Conservation (phyloP, 2,329 filamentous ascomycete genomes). For the Trichoderma sp. region DNA sequence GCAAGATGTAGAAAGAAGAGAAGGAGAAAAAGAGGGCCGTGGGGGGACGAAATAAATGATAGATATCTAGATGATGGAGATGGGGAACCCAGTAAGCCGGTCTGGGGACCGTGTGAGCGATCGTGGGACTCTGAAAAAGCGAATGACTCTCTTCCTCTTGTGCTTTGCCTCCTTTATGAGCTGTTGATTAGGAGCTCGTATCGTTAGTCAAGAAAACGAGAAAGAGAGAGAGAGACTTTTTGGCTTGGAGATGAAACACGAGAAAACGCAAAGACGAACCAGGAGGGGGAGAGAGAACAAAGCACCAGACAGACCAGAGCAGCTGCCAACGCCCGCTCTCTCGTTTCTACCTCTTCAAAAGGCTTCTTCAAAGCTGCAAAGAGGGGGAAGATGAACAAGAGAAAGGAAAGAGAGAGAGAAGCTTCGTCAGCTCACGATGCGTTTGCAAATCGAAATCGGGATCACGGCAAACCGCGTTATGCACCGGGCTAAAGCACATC, state of each 20-base stretch:
- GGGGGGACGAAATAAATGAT: neutral
- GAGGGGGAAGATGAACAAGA: neutral
- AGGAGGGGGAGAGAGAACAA: neutral
- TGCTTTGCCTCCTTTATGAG: neutral
- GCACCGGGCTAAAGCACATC: neutral
- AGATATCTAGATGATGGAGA: neutral
- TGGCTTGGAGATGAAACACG: neutral
- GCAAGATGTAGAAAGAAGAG: neutral
- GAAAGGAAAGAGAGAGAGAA: neutral
- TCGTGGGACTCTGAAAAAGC: neutral
- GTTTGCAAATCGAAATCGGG: neutral
- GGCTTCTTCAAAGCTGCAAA: neutral
- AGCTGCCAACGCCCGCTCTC: neutral
- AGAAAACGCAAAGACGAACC: neutral
- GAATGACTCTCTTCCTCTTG: neutral
- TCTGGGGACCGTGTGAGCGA: neutral
- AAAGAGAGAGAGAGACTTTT: neutral
- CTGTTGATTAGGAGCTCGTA: neutral
- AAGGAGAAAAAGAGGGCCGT: neutral
- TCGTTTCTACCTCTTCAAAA: neutral
- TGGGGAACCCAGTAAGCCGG: neutral
- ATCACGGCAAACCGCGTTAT: slow-evolving; percentile 7
- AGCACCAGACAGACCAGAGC: neutral
- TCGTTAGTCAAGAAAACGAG: neutral
- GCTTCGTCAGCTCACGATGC: neutral